phyloP scores from a whole-genome alignment of 2,329 filamentous ascomycete species.

The Penicillium psychrosexuale region DNA sequence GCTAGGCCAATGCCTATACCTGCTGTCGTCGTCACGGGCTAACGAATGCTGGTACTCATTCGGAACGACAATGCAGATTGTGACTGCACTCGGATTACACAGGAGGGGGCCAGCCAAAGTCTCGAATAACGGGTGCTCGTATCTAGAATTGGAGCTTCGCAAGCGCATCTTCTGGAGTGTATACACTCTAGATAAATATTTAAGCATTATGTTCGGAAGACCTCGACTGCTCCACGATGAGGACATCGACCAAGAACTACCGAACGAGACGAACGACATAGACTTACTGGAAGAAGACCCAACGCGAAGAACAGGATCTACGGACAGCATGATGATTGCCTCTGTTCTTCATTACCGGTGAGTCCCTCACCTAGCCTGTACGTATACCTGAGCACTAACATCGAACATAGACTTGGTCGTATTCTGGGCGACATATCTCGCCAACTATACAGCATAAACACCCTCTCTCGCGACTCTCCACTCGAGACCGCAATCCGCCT shows the following conservation, averaged over 20 bases:
- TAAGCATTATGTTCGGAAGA: conserved; percentile 61
- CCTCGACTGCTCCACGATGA: conserved; percentile 61
- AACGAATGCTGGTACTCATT: conserved; percentile 62
- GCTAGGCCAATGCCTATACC: conserved; percentile 57
- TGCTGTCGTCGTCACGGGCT: conserved; percentile 57
- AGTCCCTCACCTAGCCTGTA: background rate
- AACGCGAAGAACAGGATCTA: conserved; percentile 31
- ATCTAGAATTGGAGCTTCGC: conserved; percentile 50
- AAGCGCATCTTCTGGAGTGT: conserved; percentile 62
- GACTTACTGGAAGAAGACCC: conserved; percentile 50
- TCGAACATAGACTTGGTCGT: conserved; percentile 45
- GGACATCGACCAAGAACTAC: conserved; percentile 62
- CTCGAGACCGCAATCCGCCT: conserved; percentile 36
- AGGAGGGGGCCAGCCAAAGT: conserved; percentile 30
- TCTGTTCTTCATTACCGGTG: conserved; percentile 40
- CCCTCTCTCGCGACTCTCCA: conserved; percentile 28
- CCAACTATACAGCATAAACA: conserved; percentile 41
- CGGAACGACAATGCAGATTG: conserved; percentile 54
- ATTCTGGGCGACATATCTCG: conserved; percentile 50
- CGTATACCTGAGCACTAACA: background rate
- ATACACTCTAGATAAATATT: conserved; percentile 61
- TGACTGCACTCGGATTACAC: conserved; percentile 47
- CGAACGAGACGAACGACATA: conserved; percentile 55
- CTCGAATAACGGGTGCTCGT: conserved; percentile 29
- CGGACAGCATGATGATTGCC: conserved; percentile 42